Conservation (phyloP, 768 basidiomycete genomes). For the Gelatoporia subvermispora region DNA sequence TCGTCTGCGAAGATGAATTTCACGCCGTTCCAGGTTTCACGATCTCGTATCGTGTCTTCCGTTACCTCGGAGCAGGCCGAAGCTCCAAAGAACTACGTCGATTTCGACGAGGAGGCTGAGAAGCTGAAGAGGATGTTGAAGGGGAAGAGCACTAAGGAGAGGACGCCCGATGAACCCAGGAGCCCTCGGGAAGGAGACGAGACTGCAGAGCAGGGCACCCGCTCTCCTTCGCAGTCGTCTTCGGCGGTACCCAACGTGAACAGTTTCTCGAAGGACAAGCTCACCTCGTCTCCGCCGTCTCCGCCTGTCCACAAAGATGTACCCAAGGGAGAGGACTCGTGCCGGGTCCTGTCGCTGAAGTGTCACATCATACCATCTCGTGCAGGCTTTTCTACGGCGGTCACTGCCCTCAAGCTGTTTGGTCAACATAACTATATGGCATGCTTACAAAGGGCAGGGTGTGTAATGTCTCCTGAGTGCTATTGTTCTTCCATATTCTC, state of each 20-base stretch:
- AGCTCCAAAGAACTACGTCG: slow-evolving; percentile 74
- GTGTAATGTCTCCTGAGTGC: slow-evolving; percentile 11
- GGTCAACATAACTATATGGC: slow-evolving; percentile 40
- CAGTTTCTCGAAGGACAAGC: slow-evolving; percentile 10
- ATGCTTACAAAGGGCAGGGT: slow-evolving; percentile 67
- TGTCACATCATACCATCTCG: slow-evolving; percentile 44
- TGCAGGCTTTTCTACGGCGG: slow-evolving; percentile 32
- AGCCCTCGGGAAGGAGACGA: too few species aligned
- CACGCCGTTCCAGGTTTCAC: slow-evolving; percentile 49
- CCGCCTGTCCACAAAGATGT: neutral
- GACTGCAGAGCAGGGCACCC: neutral
- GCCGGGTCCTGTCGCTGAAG: slow-evolving; percentile 14
- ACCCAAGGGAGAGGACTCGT: slow-evolving; percentile 26
- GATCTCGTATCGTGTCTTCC: slow-evolving; percentile 66
- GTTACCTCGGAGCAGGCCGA: slow-evolving; percentile 67
- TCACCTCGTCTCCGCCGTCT: slow-evolving; percentile 24
- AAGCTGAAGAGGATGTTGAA: slow-evolving; percentile 72
- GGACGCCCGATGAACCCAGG: slow-evolving; percentile 26
- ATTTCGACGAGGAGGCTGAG: slow-evolving; percentile 77
- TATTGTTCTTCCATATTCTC: neutral
- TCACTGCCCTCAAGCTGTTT: slow-evolving; percentile 44
- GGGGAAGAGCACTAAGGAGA: slow-evolving; percentile 39
- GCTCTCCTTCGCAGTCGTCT: neutral
- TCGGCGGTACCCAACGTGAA: neutral
- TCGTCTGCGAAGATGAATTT: slow-evolving; percentile 28